These are phyloP conservation scores for Magnusiomyces suaveolens DNA, from an alignment of 1,139 yeast species.

Conservation along the genomic window DNA sequence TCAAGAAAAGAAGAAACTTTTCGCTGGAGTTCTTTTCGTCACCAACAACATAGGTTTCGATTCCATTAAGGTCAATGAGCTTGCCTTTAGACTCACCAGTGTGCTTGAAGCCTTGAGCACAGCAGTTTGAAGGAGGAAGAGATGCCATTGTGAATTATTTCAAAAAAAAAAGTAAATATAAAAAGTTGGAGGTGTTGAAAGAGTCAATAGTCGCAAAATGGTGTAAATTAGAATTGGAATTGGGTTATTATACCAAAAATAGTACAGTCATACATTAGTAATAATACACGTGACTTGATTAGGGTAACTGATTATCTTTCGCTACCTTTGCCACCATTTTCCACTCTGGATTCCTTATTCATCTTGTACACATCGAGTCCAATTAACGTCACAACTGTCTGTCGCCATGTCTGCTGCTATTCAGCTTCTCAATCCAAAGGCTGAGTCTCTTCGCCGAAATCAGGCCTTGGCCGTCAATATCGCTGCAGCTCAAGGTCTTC, in stretches of 20 bases:
- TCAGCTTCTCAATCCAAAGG: slow-evolving; percentile 91
- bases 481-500: slow-evolving; percentile 93
- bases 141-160: slow-evolving; percentile 24
- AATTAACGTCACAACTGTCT: not conserved
- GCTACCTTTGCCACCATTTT: not conserved
- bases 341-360: too few species aligned
- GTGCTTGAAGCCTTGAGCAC: slow-evolving; percentile 25
- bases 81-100: slow-evolving; percentile 18
- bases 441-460: slow-evolving; percentile 85
- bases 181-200: not conserved
- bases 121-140: slow-evolving; percentile 25
- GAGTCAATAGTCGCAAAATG: not conserved
- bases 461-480: slow-evolving; percentile 95
- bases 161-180: too few species aligned
- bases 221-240: not conserved
- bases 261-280: too few species aligned
- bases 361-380: too few species aligned
- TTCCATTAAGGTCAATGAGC: slow-evolving; percentile 14
- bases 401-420: slow-evolving; percentile 39
- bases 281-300: too few species aligned
- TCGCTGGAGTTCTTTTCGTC: slow-evolving; percentile 26
- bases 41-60: slow-evolving; percentile 16
- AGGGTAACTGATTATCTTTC: too few species aligned
- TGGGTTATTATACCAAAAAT: too few species aligned
- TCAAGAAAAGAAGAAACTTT: slow-evolving; percentile 47